Conservation (phyloP, 305 asterid genomes). For the Caryopteris hybrid region DNA sequence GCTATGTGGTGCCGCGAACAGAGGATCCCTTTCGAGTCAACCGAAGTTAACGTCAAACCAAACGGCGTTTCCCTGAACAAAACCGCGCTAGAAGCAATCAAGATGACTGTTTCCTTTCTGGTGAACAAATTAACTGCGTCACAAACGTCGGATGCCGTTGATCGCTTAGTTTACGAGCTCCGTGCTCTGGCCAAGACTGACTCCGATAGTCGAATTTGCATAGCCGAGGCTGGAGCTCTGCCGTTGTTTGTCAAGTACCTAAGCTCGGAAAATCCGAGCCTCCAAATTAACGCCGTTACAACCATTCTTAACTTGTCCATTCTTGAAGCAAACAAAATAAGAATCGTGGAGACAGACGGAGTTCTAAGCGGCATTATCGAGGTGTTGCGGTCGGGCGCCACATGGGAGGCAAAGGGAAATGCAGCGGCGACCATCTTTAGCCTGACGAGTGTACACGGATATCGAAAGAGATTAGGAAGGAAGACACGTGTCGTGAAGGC, state of each 20-base stretch:
- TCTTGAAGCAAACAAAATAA: constrained; percentile 67
- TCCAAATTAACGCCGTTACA: constrained; percentile 79
- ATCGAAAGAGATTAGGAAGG: constrained; percentile 57
- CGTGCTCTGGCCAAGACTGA: constrained; percentile 81
- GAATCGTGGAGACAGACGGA: constrained; percentile 86
- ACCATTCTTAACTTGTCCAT: constrained; percentile 85
- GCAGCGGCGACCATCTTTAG: constrained; percentile 91
- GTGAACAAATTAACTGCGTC: constrained; percentile 51
- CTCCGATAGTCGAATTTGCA: constrained; percentile 78
- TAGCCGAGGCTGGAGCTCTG: constrained; percentile 79
- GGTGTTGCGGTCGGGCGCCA: constrained; percentile 70
- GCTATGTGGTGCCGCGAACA: constrained; percentile 88
- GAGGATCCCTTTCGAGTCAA: constrained; percentile 65
- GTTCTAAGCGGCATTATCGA: constrained; percentile 67
- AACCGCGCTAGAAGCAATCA: constrained; percentile 74
- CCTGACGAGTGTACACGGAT: constrained; percentile 55
- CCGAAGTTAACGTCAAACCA: constrained; percentile 38
- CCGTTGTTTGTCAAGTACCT: constrained; percentile 56
- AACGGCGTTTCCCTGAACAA: constrained; percentile 42
- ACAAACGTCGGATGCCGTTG: constrained; percentile 38
- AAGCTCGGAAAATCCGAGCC: constrained; percentile 59
- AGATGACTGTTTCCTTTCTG: constrained; percentile 77
- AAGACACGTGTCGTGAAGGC: constrained; percentile 69
- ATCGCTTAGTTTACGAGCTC: constrained; percentile 78
- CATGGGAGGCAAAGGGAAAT: constrained; percentile 94